Conservation (phyloP, 441 rosid species). For the Gossypium aridum region DNA sequence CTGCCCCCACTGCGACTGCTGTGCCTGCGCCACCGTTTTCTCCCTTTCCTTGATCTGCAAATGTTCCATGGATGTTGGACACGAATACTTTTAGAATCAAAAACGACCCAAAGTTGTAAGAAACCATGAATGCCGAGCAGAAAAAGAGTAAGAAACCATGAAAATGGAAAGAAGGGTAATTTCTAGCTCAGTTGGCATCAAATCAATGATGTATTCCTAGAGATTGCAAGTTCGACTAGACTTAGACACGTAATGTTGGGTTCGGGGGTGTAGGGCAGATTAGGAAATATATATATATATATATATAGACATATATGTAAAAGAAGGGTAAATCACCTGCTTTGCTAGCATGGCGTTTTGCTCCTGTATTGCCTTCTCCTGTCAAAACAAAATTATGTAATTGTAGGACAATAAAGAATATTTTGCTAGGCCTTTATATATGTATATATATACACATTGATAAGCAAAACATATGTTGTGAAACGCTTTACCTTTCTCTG, state of each 20-base stretch:
- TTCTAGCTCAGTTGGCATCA: too few relatives aligned
- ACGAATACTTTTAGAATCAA: too few relatives aligned
- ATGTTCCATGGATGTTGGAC: too few relatives aligned
- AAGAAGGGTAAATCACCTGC: constrained; percentile 43
- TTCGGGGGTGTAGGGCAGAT: too few relatives aligned
- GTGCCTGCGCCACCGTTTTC: constrained; percentile 38
- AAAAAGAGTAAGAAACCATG: background rate
- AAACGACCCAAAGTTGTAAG: too few relatives aligned
- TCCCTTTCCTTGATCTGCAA: constrained; percentile 71
- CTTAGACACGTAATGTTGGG: too few relatives aligned
- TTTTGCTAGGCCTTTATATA: background rate
- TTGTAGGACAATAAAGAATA: background rate
- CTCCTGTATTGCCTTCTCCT: constrained; percentile 76
- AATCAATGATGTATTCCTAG: too few relatives aligned
- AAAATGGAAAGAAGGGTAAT: background rate
- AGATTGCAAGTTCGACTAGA: too few relatives aligned
- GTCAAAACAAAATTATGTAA: constrained; percentile 2
- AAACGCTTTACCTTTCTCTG: constrained; percentile 54
- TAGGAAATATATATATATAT: too few relatives aligned
- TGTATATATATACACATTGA: background rate
- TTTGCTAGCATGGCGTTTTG: constrained; percentile 74
- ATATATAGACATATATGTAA: too few relatives aligned
- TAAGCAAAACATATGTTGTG: background rate
- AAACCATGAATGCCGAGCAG: too few relatives aligned
- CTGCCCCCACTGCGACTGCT: constrained; percentile 60